Evolutionary conservation across 2,329 filamentous ascomycete species (phyloP).

Genomic region (Simplicillium sp.): DNA sequence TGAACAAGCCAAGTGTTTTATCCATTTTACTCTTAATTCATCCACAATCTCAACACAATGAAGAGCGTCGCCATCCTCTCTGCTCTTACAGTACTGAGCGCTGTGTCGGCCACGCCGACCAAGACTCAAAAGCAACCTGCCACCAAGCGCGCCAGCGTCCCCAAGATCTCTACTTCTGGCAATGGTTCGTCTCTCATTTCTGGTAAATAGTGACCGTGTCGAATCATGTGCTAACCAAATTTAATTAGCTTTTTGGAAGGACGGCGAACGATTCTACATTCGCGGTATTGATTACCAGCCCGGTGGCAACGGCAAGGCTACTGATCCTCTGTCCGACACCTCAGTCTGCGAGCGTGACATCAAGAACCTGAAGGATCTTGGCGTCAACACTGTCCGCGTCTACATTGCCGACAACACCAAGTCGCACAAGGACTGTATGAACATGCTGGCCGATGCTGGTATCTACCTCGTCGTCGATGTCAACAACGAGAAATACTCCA

Average conservation of each 20-base stretch:
- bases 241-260: conserved; percentile 43
- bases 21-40: background rate
- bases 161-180: conserved; percentile 42
- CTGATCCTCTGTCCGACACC: conserved; percentile 69
- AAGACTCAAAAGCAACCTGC: conserved; percentile 12
- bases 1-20: conserved; percentile 2
- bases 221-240: conserved; percentile 1
- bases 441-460: conserved; percentile 65
- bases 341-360: conserved; percentile 71
- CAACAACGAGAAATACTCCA: conserved; percentile 81
- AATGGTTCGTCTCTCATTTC: conserved; percentile 36
- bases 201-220: background rate
- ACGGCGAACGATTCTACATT: conserved; percentile 45
- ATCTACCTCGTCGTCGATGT: conserved; percentile 91
- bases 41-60: conserved; percentile 27
- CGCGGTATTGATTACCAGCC: conserved; percentile 55
- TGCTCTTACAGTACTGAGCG: conserved; percentile 34
- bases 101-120: conserved; percentile 31
- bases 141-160: conserved; percentile 41
- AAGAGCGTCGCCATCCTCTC: conserved; percentile 36
- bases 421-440: conserved; percentile 81
- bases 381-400: conserved; percentile 84
- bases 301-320: conserved; percentile 43
- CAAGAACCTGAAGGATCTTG: conserved; percentile 70
- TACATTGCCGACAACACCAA: conserved; percentile 85